A percentile compares a stretch with the other conserved stretches of the same genome.
These are phyloP conservation scores for Penicillium occitanis DNA, from an alignment of 2,329 filamentous ascomycete species.

Conservation along the genomic window DNA sequence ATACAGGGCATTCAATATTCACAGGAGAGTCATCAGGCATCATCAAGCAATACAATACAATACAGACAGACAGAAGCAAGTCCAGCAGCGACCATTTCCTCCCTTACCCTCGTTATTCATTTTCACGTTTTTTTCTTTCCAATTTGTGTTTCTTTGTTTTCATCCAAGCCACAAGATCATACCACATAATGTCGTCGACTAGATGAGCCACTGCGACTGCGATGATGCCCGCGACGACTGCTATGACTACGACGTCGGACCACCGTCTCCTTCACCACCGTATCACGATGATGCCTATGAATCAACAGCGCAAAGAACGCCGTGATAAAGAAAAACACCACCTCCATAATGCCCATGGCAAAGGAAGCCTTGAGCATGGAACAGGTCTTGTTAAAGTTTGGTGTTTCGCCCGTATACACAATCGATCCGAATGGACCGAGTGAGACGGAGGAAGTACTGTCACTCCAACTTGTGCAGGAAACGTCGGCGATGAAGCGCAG, in stretches of 20 bases:
- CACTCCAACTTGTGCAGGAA: constrained; percentile 65
- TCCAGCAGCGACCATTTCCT: constrained; percentile 2
- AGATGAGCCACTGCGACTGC: constrained; percentile 21
- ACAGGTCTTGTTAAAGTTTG: constrained; percentile 71
- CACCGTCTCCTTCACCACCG: constrained; percentile 42
- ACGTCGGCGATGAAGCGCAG: constrained; percentile 58
- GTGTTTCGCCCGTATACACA: constrained; percentile 46
- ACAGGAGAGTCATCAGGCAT: constrained; percentile 15
- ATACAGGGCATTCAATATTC: constrained; percentile 16
- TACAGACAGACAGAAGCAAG: constrained; percentile 11
- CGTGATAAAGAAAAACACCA: constrained; percentile 76
- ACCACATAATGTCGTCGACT: constrained; percentile 24
- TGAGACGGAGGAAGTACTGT: constrained; percentile 55
- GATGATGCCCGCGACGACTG: constrained; percentile 35
- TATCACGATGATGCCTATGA: constrained; percentile 33
- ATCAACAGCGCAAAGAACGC: constrained; percentile 63
- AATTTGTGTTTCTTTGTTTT: neutral
- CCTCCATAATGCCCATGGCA: constrained; percentile 87
- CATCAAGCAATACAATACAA: constrained; percentile 1
- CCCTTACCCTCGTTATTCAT: neutral
- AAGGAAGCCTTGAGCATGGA: constrained; percentile 89
- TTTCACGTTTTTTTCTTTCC: constrained; percentile 3
- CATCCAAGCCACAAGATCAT: neutral
- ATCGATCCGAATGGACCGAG: constrained; percentile 64
- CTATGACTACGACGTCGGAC: constrained; percentile 37